Percentiles rank a stretch among this genome's conserved stretches.
phyloP scores from a whole-genome alignment of 192 early-diverging fungal genomes.

The Radiomyces spectabilis region DNA sequence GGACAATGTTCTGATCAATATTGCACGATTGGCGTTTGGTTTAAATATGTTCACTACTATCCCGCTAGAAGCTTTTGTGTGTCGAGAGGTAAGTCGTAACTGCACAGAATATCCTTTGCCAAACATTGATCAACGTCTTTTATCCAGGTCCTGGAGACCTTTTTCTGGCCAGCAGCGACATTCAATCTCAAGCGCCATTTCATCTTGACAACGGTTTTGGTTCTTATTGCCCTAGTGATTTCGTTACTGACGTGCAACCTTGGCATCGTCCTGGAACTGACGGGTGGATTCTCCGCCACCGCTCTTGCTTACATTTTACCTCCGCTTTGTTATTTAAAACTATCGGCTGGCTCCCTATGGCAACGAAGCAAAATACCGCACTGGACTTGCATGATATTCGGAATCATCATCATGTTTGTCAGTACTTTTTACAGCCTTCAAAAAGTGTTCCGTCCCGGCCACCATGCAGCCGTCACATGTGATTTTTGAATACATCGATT shows the following conservation, averaged over 20 bases:
- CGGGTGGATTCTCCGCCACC: constrained; percentile 82
- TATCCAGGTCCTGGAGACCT: constrained; percentile 54
- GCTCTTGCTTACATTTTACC: constrained; percentile 86
- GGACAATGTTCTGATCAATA: constrained; percentile 73
- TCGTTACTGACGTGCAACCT: constrained; percentile 73
- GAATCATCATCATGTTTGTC: constrained; percentile 61
- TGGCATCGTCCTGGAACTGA: constrained; percentile 82
- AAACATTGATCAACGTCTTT: background rate
- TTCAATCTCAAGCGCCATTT: constrained; percentile 61
- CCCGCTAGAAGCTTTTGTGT: constrained; percentile 86
- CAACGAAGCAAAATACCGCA: constrained; percentile 54
- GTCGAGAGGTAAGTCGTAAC: constrained; percentile 59
- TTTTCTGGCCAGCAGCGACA: constrained; percentile 40
- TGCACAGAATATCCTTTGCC: constrained; percentile 1
- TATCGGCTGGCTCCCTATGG: constrained; percentile 52
- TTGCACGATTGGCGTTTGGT: constrained; percentile 80
- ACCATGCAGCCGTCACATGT: background rate
- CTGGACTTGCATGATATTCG: constrained; percentile 70
- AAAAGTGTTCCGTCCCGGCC: constrained; percentile 7
- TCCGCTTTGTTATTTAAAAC: constrained; percentile 68
- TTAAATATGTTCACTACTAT: constrained; percentile 95
- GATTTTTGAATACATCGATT: background rate
- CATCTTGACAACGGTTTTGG: constrained; percentile 59
- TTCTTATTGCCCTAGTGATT: constrained; percentile 53
- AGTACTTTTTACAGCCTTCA: constrained; percentile 45